Percentiles rank a stretch among this genome's conserved stretches.
phyloP scores from a whole-genome alignment of 768 basidiomycete genomes.

The Hygrocybe punicea region DNA sequence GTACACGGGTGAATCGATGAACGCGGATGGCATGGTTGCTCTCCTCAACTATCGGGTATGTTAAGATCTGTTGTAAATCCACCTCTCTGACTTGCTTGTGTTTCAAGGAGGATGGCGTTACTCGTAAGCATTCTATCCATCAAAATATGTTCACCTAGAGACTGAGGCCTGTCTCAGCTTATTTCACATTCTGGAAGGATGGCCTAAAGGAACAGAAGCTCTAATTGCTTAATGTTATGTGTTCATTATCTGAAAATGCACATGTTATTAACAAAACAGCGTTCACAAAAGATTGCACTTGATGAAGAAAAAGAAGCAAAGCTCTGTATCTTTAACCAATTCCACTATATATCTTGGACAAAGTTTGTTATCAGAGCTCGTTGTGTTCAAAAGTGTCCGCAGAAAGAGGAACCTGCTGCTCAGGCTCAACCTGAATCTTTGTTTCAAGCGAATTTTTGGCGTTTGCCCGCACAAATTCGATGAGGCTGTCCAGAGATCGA shows the following conservation, averaged over 20 bases:
- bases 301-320: neutral
- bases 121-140: constrained; percentile 52
- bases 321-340: neutral
- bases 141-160: constrained; percentile 9
- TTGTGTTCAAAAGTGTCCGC: constrained; percentile 35
- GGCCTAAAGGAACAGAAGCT: constrained; percentile 81
- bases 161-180: constrained; percentile 47
- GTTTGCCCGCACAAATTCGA: constrained; percentile 78
- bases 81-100: neutral
- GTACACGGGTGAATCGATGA: constrained; percentile 73
- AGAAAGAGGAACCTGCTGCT: constrained; percentile 36
- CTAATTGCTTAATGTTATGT: constrained; percentile 33
- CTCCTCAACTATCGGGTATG: constrained; percentile 89
- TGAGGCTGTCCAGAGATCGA: constrained; percentile 78
- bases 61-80: constrained; percentile 5
- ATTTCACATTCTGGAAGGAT: constrained; percentile 95
- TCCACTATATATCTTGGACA: constrained; percentile 7
- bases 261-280: too few species aligned
- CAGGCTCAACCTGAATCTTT: constrained; percentile 22
- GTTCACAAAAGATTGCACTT: too few species aligned
- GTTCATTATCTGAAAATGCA: neutral
- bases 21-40: constrained; percentile 90
- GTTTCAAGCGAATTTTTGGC: constrained; percentile 66
- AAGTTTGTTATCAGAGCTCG: constrained; percentile 50
- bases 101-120: constrained; percentile 70